Base-by-base conservation (phyloP, 257 asterid genomes). In the Fraxinus pennsylvanica region DNA sequence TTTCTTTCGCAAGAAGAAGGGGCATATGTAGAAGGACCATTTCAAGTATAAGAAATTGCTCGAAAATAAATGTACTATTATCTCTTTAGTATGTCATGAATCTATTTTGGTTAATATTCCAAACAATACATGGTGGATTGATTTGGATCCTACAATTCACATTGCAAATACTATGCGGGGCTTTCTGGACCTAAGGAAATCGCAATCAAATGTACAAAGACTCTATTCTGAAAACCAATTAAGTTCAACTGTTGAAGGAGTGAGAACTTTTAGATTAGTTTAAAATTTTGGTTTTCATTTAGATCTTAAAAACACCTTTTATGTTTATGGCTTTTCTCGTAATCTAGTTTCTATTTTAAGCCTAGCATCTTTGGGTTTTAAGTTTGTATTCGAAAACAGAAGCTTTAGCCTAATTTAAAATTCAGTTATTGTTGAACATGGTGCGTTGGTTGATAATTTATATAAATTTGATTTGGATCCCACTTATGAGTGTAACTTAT, bases 51-150 rank as follows among this genome's bases (percentile, higher is more conserved):
- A 33, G 36, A n/a, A 57, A 57, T 57, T 13, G 5, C 66, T 57
- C 3, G 3, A 19, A 19, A 57, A 57, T n/a, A n/a, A 57, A 57
- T 12, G 27, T 57, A 57, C 9, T n/a, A 13, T 7, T 57, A n/a
- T 6, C 27, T 36, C 33, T 13, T 35, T 71, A 38, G 6, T 17
- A 2, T 71, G 52, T 71, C 17, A n/a, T 71, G 32, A 71, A 71
- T 36, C 74, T 71, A 17, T 4, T 71, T 71, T 71, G 1, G 74
- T 71, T 36, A 45, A 39, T 39, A 35, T 45, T 6, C 59, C 35
- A 35, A 71, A 71, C 14, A 38, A 71, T 71, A 35, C 35, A n/a
- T 36, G 74, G 74, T 71, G 74, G 54, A 71, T 71, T 38, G 74
- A 71, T 36, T 38, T 17, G 3, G 2, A 3, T 19, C 2, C 7